Conservation (phyloP, 129 eudicot species). For the Pulicaria dysenterica region DNA sequence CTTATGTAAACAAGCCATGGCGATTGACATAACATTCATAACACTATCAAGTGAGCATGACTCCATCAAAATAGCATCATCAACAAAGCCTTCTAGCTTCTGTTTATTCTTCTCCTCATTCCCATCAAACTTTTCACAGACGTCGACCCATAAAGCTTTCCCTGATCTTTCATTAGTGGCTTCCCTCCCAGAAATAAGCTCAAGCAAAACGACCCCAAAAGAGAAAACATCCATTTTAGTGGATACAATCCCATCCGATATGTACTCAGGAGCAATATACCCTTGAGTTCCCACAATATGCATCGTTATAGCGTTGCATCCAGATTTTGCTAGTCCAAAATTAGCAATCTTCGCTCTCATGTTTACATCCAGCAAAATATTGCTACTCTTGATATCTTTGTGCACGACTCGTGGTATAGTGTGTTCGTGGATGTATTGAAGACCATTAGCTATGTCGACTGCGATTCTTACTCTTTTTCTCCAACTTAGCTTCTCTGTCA, state of each 20-base stretch:
- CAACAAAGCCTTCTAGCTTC: slow-evolving; percentile 61
- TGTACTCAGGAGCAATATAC: slow-evolving; percentile 84
- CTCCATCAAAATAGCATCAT: slow-evolving; percentile 45
- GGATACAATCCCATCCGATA: slow-evolving; percentile 74
- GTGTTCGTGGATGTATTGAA: slow-evolving; percentile 93
- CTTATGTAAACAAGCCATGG: slow-evolving; percentile 66
- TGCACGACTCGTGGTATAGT: slow-evolving; percentile 91
- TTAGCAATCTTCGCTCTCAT: slow-evolving; percentile 96
- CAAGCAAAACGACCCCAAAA: slow-evolving; percentile 85
- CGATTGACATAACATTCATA: slow-evolving; percentile 60
- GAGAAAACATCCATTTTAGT: slow-evolving; percentile 90
- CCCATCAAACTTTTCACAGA: slow-evolving; percentile 46
- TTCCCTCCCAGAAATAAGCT: slow-evolving; percentile 70
- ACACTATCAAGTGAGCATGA: slow-evolving; percentile 52
- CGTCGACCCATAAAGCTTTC: slow-evolving; percentile 61
- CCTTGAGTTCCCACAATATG: slow-evolving; percentile 97
- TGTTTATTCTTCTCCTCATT: slow-evolving; percentile 39
- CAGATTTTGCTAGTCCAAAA: slow-evolving; percentile 91
- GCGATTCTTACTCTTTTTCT: slow-evolving; percentile 71
- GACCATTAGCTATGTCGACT: slow-evolving; percentile 84
- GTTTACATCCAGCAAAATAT: slow-evolving; percentile 76
- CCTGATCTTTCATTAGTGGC: slow-evolving; percentile 68
- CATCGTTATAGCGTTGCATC: slow-evolving; percentile 94
- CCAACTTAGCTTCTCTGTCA: slow-evolving; percentile 54
- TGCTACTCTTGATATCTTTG: slow-evolving; percentile 86